Evolutionary conservation across 495 filamentous ascomycete genomes (phyloP), one percentile per base, ranked within the genome.

Genomic region (Annulohypoxylon moriforme): DNA sequence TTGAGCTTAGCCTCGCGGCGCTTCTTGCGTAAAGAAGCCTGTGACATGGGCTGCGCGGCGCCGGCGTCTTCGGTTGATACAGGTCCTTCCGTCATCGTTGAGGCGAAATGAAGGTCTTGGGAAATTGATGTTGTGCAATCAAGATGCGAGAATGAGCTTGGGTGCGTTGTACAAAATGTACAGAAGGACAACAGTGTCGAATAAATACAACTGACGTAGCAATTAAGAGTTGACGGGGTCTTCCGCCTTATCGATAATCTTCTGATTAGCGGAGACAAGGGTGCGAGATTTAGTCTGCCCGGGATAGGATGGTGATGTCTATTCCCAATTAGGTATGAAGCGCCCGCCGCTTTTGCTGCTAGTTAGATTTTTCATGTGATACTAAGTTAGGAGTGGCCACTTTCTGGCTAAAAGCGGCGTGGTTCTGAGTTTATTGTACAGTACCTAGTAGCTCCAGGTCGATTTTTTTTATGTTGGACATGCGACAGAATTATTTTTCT

Each of bases 1-100:
- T 88, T 90, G 80, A 98, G 91, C 82, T 97, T 97, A 29, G 94
- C 93, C 80, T 97, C 92, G 22, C 94, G 89, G 38, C 93, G 90
- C 79, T 97, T 94, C 69, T 96, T 94, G 69, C 95, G 93, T 38
- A 94, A 85, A 18, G 94, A 91, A 25, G 93, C 92, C 77, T 95
- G 90, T 69, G 91, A 87, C 9, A 89, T 86, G 52, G 92, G 90
- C 8, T 89, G 91, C 34, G 91, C 90, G 56, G 90, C 76, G 0
- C 83, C 83, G 0, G 81, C 77, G 20, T 81, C 82, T 52, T 83
- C 81, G n/a, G 75, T 25, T 40, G 55, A 49, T 34, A 55, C 57
- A 8, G 63, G 18, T 4, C 50, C 64, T 73, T 78, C 76, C 14
- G 67, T 76, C 74, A 76, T 76, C 56, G 52, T 60, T 56, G 16